Evolutionary conservation across 2,329 filamentous ascomycete genomes (phyloP).

Genomic region (Dryadomyces sulphureus): DNA sequence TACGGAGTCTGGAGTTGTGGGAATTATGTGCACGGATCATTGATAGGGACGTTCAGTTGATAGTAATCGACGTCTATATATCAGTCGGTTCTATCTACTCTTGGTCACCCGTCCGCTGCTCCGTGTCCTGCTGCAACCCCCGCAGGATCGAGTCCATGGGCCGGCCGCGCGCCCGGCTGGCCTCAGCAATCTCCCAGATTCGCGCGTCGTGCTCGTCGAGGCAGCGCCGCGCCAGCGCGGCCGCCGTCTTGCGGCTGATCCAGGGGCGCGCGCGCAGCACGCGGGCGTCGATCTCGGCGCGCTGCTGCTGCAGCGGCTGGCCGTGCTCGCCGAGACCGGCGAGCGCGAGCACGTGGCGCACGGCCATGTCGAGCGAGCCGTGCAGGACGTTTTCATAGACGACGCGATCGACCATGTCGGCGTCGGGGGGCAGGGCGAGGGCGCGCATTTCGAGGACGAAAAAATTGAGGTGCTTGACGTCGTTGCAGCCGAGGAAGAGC

Average conservation of each 20-base stretch:
- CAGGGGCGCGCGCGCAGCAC: slow-evolving; percentile 12
- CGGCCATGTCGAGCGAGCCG: slow-evolving; percentile 19
- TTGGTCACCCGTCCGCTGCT: neutral
- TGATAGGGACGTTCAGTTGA: too few relatives aligned
- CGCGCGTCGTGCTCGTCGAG: slow-evolving; percentile 19
- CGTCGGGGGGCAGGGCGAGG: slow-evolving; percentile 18
- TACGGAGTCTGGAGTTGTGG: neutral
- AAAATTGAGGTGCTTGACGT: slow-evolving; percentile 17
- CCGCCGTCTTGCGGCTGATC: slow-evolving; percentile 18
- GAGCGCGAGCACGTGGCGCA: slow-evolving; percentile 18
- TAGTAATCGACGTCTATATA: too few relatives aligned
- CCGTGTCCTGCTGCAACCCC: neutral
- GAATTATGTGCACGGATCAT: too few relatives aligned
- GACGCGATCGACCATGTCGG: slow-evolving; percentile 16
- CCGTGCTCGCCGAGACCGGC: too few relatives aligned
- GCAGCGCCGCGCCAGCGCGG: slow-evolving; percentile 20
- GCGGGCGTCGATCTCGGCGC: neutral
- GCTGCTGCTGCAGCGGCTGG: neutral
- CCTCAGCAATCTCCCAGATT: slow-evolving; percentile 17
- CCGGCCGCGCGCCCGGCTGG: slow-evolving; percentile 7
- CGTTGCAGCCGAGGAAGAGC: slow-evolving; percentile 17
- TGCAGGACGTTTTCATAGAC: slow-evolving; percentile 19
- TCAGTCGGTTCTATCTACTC: too few relatives aligned
- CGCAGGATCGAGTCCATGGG: slow-evolving; percentile 10
- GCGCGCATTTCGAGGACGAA: slow-evolving; percentile 22